A percentile compares a stretch with the other conserved stretches of the same genome.
Conservation (phyloP, 495 filamentous ascomycete species). For the Polyplosphaeria fusca region DNA sequence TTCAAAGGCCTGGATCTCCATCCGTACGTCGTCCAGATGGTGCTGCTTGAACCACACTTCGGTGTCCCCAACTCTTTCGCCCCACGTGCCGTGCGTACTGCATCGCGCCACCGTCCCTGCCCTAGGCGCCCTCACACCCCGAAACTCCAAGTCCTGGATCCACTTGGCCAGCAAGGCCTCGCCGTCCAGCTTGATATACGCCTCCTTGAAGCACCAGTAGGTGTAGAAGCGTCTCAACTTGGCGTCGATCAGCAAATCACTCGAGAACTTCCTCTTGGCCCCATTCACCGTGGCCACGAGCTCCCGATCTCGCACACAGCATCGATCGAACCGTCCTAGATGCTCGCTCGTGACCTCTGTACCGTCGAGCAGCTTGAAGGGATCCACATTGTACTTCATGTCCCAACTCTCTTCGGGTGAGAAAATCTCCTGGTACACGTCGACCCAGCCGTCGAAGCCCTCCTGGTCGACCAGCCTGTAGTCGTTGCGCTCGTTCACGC, state of each 20-base stretch:
- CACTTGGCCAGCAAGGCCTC: constrained; percentile 80
- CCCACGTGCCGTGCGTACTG: constrained; percentile 46
- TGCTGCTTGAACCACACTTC: constrained; percentile 52
- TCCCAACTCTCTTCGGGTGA: constrained; percentile 53
- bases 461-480: constrained; percentile 46
- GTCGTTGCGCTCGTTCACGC: constrained; percentile 67
- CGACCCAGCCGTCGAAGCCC: constrained; percentile 65
- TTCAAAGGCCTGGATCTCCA: constrained; percentile 62
- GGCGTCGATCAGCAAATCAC: constrained; percentile 48
- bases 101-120: constrained; percentile 39
- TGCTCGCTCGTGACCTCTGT: constrained; percentile 35
- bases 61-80: constrained; percentile 51
- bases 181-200: constrained; percentile 91
- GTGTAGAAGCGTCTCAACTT: constrained; percentile 78
- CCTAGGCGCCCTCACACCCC: constrained; percentile 57
- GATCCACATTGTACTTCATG: constrained; percentile 52
- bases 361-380: constrained; percentile 38
- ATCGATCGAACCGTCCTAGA: constrained; percentile 38
- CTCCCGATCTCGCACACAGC: constrained; percentile 33
- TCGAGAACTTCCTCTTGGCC: constrained; percentile 36
- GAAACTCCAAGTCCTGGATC: constrained; percentile 67
- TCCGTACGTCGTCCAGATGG: constrained; percentile 51
- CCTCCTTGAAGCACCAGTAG: constrained; percentile 85
- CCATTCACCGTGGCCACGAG: constrained; percentile 35
- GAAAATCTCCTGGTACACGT: constrained; percentile 79